Base-by-base conservation (phyloP, 352 stramenopile genomes). In the Hyaloperonospora arabidopsidis region DNA sequence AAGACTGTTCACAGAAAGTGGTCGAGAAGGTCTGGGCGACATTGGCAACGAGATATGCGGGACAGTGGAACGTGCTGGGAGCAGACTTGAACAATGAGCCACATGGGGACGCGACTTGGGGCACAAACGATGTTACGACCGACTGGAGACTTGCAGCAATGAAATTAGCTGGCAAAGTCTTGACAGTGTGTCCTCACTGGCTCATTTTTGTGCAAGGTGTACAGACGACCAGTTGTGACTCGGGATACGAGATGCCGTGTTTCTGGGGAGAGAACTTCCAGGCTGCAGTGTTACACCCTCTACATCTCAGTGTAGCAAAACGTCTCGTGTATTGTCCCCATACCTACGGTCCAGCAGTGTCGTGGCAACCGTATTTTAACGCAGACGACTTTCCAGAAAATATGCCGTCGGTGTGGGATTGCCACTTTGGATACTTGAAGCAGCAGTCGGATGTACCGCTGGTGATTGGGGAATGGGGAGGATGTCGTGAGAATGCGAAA, bases 381-480 rank as follows among this genome's bases (percentile, higher is more conserved):
- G 50, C 61, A 3, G n/a, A 51, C 7, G 28, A 63, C 28, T 82
- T 74, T 43, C 70, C 65, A 21, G 35, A 28, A 6, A 85, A 88
- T 59, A 61, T 88, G 59, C 64, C 68, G 38, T 18, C 25, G 17
- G 68, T 88, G 43, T 88, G 77, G 77, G 63, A 86, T 38, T 29
- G 47, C 1, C 74, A 85, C 39, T 83, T 88, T 61, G 77, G 77
- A 3, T 79, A 67, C 50, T 13, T 84, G 0, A 65, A 63, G 22
- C 32, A 63, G 23, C 43, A 63, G 28, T 53, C 63, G 18, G 58
- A 66, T 2, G 61, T 65, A 3, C 58, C 76, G 19, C 13, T 88
- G 5, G 72, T 88, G 1, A 60, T 86, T 18, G 78, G 78, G 1
- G 78, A 86, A 57, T 88, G 73, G 72, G 78, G 78, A 25, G 78